These are phyloP conservation scores for Drechslera avenae DNA, from an alignment of 2,329 filamentous ascomycete genomes.

Conservation along the genomic window DNA sequence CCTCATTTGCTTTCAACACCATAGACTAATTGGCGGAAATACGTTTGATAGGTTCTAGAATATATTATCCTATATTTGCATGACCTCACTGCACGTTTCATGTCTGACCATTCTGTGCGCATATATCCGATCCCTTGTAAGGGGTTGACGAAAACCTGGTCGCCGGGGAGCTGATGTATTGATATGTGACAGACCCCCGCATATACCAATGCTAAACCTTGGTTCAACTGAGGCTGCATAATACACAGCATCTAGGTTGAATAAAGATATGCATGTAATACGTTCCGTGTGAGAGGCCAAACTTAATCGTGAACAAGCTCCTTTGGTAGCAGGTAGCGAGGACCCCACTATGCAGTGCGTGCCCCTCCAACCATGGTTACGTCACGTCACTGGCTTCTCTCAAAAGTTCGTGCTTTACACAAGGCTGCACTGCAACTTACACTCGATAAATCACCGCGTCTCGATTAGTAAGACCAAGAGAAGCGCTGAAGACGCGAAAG, in stretches of 20 bases:
- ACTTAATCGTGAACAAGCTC: not conserved
- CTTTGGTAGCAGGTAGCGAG: not conserved
- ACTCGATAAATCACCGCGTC: not conserved
- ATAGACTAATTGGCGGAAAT: not conserved
- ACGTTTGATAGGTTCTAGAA: conserved; percentile 6
- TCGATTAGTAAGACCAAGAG: not conserved
- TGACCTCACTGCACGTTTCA: not conserved
- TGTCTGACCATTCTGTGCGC: not conserved
- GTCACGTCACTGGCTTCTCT: too few species aligned
- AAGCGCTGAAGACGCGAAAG: not conserved
- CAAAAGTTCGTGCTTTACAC: conserved; percentile 1
- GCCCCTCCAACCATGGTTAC: conserved; percentile 18
- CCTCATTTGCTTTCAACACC: too few species aligned
- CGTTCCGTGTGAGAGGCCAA: not conserved
- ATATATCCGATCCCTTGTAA: not conserved
- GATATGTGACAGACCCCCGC: not conserved
- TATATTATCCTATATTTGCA: not conserved
- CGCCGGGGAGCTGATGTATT: too few species aligned
- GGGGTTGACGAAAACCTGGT: too few species aligned
- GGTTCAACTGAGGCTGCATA: not conserved
- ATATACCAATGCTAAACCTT: not conserved
- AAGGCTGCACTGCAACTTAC: not conserved
- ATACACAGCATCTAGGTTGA: not conserved
- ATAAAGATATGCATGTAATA: not conserved
- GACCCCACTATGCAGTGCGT: not conserved